Conservation (phyloP, 2,329 filamentous ascomycete genomes). For the Ramichloridium luteum region DNA sequence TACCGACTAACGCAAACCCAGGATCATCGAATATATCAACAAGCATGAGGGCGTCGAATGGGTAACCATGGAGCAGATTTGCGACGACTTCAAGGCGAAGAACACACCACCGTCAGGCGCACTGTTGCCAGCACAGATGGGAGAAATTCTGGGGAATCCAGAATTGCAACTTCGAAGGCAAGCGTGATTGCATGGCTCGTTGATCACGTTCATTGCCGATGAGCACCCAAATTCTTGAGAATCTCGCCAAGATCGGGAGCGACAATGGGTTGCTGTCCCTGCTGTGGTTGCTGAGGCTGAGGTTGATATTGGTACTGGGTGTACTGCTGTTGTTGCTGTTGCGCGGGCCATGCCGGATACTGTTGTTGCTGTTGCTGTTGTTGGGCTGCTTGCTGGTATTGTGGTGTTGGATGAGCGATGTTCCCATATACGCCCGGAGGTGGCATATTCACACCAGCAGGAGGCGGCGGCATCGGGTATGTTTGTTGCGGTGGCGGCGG, state of each 20-base stretch:
- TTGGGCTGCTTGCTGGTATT: constrained; percentile 6
- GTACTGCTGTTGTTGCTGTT: constrained; percentile 7
- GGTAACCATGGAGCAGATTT: constrained; percentile 60
- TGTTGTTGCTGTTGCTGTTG: constrained; percentile 3
- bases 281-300: constrained; percentile 2
- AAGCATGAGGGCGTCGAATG: constrained; percentile 51
- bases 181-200: neutral
- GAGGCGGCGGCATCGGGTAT: constrained; percentile 11
- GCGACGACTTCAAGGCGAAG: constrained; percentile 59
- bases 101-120: constrained; percentile 47
- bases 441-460: constrained; percentile 10
- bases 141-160: constrained; percentile 39
- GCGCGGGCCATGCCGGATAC: constrained; percentile 2
- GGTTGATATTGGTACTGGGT: neutral
- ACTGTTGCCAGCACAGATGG: constrained; percentile 45
- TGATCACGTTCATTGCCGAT: neutral
- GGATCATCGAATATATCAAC: constrained; percentile 57
- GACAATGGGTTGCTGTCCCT: neutral
- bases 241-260: constrained; percentile 5
- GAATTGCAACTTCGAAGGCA: constrained; percentile 17
- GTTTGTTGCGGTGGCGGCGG: constrained; percentile 15
- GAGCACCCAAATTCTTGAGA: constrained; percentile 3
- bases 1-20: constrained; percentile 3
- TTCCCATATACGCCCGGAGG: constrained; percentile 24
- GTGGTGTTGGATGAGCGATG: constrained; percentile 20